These are phyloP conservation scores for Saturnispora besseyi DNA, from an alignment of 805 yeast genomes.

Conservation along the genomic window DNA sequence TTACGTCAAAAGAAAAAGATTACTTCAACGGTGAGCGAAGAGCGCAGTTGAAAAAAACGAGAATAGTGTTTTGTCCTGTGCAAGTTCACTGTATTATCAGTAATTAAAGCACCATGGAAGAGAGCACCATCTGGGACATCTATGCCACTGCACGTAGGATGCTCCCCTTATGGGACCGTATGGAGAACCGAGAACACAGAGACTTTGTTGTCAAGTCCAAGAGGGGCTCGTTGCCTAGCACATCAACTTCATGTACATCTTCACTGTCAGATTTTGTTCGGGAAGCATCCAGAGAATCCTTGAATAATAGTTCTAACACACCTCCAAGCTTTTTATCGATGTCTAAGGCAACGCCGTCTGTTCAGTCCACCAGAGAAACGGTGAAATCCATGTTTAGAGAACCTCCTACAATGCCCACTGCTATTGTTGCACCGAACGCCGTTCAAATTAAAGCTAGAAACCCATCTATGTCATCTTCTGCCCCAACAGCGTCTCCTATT, in stretches of 20 bases:
- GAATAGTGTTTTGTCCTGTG: background rate
- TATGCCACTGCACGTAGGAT: slow-evolving; percentile 4
- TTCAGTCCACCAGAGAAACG: slow-evolving; percentile 2
- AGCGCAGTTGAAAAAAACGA: background rate
- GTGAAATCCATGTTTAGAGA: slow-evolving; percentile 4
- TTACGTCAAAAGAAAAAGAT: background rate
- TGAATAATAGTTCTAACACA: background rate
- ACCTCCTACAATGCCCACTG: slow-evolving; percentile 5
- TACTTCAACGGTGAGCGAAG: background rate
- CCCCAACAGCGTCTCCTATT: slow-evolving; percentile 3
- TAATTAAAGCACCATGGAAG: slow-evolving; percentile 2
- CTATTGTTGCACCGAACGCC: slow-evolving; percentile 7
- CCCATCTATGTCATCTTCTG: slow-evolving; percentile 5
- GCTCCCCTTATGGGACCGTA: slow-evolving; percentile 7
- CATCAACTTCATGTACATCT: background rate
- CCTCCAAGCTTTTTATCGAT: slow-evolving; percentile 3
- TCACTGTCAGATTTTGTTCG: background rate
- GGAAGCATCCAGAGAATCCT: background rate
- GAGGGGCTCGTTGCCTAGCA: background rate
- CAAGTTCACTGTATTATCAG: background rate
- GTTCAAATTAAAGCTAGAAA: slow-evolving; percentile 8
- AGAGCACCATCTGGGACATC: slow-evolving; percentile 6
- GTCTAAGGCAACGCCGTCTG: slow-evolving; percentile 1
- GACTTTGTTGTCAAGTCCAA: background rate
- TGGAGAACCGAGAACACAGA: slow-evolving; percentile 5